Evolutionary conservation across 495 filamentous ascomycete species (phyloP), one percentile per base, ranked within the genome.

Genomic region (Aspergillus kassunensis): DNA sequence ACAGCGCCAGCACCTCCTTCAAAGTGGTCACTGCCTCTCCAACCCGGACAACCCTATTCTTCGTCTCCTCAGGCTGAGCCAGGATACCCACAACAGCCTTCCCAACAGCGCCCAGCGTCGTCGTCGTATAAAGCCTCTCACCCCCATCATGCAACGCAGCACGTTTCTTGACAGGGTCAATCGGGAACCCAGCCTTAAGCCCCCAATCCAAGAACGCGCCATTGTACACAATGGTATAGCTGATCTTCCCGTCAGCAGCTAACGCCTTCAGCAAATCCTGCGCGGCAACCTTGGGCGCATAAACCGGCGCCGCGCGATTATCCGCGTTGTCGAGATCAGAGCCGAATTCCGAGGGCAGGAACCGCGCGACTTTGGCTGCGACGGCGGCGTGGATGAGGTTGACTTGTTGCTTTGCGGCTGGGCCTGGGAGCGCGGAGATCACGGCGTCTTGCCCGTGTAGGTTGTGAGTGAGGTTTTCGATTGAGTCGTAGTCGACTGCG

Each of bases 261-360:
- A 46, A n/a, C 2, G 18, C 6, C 19, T 34, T 58, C 16, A 83
- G 63, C 34, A 79, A 74, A 24, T 83, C 69, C 20, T 79, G 63
- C 1, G 74, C 51, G 1, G 57, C 60, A 18, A 80, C 60, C 61
- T 86, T 86, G 19, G 66, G 66, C 2, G 47, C 64, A 34, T 80
- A 69, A 36, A 81, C 56, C 4, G 75, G 71, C 0, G 79, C 59
- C 7, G 59, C 44, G 3, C 55, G 31, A 3, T 55, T 54, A 6
- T 68, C 62, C 5, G 66, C 58, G 40, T 84, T 73, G 44, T 72
- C 51, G 1, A 67, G 66, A 45, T 83, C 68, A 37, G 60, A 66
- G 31, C 85, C 86, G 51, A 81, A 90, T 54, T 86, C 83, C 10
- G 77, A 80, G 0, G 84, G 85, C 36, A 88, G 70, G 54, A 85